Conservation (phyloP, 2,329 filamentous ascomycete species). For the Seiridium cupressi region DNA sequence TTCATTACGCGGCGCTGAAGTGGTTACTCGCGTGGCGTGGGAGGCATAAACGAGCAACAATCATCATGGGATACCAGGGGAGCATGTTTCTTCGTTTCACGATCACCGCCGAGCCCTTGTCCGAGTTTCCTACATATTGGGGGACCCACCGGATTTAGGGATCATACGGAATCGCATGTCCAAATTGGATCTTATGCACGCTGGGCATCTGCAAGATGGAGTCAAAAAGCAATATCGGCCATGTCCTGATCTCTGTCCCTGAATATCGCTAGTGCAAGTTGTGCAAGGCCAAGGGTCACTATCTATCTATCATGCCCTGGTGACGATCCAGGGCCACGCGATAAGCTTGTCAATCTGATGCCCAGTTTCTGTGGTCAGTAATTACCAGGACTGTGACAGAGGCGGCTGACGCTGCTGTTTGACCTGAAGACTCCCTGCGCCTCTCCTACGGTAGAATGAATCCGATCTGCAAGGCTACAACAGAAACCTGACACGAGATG, state of each 20-base stretch:
- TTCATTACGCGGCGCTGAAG: not conserved
- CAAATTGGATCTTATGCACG: constrained; percentile 3
- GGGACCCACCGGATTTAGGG: not conserved
- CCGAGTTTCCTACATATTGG: constrained; percentile 7
- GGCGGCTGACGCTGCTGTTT: not conserved
- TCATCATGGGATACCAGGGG: not conserved
- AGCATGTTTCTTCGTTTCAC: constrained; percentile 4
- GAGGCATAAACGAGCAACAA: not conserved
- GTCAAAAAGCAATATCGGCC: not conserved
- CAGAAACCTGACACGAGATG: not conserved
- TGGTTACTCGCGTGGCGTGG: not conserved
- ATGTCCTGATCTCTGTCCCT: not conserved
- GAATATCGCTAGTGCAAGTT: not conserved
- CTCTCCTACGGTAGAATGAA: not conserved
- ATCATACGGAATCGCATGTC: not conserved
- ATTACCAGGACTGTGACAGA: not conserved
- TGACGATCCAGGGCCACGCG: not conserved
- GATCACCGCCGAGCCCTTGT: not conserved
- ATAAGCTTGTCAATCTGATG: not conserved
- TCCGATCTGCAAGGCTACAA: not conserved
- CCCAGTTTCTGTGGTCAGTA: not conserved
- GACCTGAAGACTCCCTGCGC: not conserved
- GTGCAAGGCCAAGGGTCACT: not conserved
- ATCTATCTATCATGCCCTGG: no score
- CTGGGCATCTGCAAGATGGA: constrained; percentile 1